phyloP scores from a whole-genome alignment of 108 stramenopile genomes.

The Phaeodactylum tricornutum region DNA sequence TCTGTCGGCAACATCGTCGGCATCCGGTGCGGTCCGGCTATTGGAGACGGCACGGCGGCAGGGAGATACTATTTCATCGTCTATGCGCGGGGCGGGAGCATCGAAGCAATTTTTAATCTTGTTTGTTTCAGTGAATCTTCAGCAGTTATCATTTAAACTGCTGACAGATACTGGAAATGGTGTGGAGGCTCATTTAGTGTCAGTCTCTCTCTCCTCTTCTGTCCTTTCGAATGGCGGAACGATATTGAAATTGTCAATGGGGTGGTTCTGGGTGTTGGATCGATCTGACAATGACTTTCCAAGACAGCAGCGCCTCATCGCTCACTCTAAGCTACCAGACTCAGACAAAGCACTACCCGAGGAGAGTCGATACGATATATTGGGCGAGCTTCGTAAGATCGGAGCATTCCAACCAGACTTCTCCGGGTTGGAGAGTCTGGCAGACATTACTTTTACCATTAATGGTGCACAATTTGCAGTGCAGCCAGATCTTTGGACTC shows the following conservation, averaged over 20 bases:
- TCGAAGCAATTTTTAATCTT: no score
- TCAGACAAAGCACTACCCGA: slow-evolving; percentile 34
- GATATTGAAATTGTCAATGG: slow-evolving; percentile 46
- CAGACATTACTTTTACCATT: slow-evolving; percentile 35
- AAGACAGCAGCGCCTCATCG: slow-evolving; percentile 52
- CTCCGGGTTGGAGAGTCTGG: slow-evolving; percentile 54
- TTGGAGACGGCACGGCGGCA: no score
- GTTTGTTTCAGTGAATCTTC: no score
- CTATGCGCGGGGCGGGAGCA: no score
- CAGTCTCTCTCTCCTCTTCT: slow-evolving; percentile 42
- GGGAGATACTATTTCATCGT: no score
- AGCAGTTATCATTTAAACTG: no score
- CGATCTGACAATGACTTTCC: slow-evolving; percentile 24
- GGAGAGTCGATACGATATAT: slow-evolving; percentile 38
- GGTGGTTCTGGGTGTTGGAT: slow-evolving; percentile 82
- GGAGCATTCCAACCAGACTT: slow-evolving; percentile 47
- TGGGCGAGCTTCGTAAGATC: slow-evolving; percentile 33
- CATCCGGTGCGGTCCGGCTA: no score
- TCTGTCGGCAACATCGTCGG: no score
- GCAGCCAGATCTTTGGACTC: neutral
- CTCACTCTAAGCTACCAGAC: slow-evolving; percentile 64
- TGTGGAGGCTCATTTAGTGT: slow-evolving; percentile 71
- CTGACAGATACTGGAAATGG: no score
- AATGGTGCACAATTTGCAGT: neutral
- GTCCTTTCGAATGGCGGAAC: slow-evolving; percentile 46